These are phyloP conservation scores for Acer negundo DNA, from an alignment of 345 rosid genomes.

Conservation along the genomic window DNA sequence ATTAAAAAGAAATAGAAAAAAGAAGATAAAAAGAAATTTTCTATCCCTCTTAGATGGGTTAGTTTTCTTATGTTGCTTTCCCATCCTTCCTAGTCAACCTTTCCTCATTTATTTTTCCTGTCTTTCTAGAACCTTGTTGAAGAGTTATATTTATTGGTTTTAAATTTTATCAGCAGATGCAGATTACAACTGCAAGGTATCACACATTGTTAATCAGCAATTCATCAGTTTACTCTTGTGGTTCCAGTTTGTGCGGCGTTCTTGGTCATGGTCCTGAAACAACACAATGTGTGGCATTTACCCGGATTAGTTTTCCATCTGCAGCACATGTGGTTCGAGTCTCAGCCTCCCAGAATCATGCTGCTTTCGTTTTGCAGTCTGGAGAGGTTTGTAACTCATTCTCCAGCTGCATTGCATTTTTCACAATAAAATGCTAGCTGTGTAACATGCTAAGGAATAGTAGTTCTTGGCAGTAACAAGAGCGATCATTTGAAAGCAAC, in stretches of 20 bases:
- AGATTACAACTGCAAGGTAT: slow-evolving; percentile 87
- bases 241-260: slow-evolving; percentile 83
- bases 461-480: not conserved
- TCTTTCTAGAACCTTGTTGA: not conserved
- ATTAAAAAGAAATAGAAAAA: not conserved
- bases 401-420: not conserved
- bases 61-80: not conserved
- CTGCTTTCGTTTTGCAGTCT: slow-evolving; percentile 80
- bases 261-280: slow-evolving; percentile 97
- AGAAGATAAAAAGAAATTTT: too few species aligned
- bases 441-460: not conserved
- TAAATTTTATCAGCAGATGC: slow-evolving; percentile 66
- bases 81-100: not conserved
- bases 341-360: slow-evolving; percentile 91
- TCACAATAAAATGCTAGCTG: not conserved
- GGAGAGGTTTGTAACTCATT: slow-evolving; percentile 72
- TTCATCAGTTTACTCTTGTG: slow-evolving; percentile 90
- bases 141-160: slow-evolving; percentile 19
- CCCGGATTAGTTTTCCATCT: slow-evolving; percentile 64
- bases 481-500: not conserved
- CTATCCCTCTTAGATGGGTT: too few species aligned
- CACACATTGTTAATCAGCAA: slow-evolving; percentile 84
- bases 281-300: slow-evolving; percentile 85
- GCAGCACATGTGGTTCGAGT: slow-evolving; percentile 68
- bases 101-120: not conserved